A percentile compares a stretch with the other conserved stretches of the same genome.
phyloP scores from a whole-genome alignment of 768 basidiomycete genomes.

The Asterophora lycoperdoides region DNA sequence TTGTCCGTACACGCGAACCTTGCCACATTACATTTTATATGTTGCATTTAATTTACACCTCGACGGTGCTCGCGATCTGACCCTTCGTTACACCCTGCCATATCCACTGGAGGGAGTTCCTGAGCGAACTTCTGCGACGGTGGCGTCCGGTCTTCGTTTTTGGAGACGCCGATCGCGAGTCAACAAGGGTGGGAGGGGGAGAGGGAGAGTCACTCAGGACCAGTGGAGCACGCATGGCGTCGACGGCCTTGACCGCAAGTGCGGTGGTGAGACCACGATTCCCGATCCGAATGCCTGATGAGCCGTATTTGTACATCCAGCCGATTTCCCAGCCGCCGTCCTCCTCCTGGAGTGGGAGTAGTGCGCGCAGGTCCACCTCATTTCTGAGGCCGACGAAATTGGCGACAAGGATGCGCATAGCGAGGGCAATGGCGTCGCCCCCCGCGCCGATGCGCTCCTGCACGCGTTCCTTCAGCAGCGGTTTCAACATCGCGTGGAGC shows the following conservation, averaged over 20 bases:
- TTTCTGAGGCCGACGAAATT: slow-evolving; percentile 36
- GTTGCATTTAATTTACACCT: slow-evolving; percentile 8
- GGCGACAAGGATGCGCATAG: slow-evolving; percentile 50
- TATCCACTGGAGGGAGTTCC: slow-evolving; percentile 27
- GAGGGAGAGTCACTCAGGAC: slow-evolving; percentile 12
- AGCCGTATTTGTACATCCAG: slow-evolving; percentile 55
- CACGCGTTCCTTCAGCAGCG: slow-evolving; percentile 41
- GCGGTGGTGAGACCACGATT: slow-evolving; percentile 55
- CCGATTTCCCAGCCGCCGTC: slow-evolving; percentile 55
- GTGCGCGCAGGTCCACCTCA: slow-evolving; percentile 39
- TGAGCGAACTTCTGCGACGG: slow-evolving; percentile 23
- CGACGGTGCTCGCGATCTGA: slow-evolving; percentile 16
- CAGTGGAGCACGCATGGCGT: slow-evolving; percentile 19
- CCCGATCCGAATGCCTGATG: slow-evolving; percentile 43
- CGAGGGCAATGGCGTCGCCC: slow-evolving; percentile 51
- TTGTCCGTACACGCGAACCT: too few relatives aligned
- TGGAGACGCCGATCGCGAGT: slow-evolving; percentile 3
- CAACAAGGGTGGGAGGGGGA: slow-evolving; percentile 15
- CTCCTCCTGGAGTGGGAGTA: slow-evolving; percentile 45
- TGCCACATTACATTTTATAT: background rate
- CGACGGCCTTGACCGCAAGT: slow-evolving; percentile 47
- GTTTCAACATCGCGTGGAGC: slow-evolving; percentile 33
- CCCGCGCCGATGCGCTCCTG: slow-evolving; percentile 45
- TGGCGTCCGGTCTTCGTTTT: slow-evolving; percentile 16
- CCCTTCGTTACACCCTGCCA: slow-evolving; percentile 16